Conservation (phyloP, 1,284 basidiomycete genomes). For the Microbotryum silenes-acaulis region DNA sequence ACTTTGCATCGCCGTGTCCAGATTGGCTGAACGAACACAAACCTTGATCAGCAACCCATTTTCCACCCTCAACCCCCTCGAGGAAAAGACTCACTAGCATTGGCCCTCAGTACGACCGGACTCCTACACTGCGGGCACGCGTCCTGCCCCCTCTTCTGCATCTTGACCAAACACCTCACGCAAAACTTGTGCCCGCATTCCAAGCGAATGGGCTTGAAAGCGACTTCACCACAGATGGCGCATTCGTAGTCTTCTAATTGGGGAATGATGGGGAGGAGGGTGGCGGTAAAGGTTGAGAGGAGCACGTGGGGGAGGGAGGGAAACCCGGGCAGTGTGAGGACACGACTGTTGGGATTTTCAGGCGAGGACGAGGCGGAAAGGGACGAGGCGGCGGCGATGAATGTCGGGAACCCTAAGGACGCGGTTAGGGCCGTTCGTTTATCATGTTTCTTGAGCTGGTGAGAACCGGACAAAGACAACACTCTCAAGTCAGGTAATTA, state of each 20-base stretch:
- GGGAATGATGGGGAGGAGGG: conserved; percentile 73
- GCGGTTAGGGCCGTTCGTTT: conserved; percentile 66
- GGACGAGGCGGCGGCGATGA: conserved; percentile 29
- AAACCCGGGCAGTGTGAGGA: conserved; percentile 37
- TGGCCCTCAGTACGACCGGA: conserved; percentile 63
- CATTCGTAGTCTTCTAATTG: conserved; percentile 63
- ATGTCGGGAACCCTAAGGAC: conserved; percentile 43
- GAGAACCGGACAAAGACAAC: not conserved
- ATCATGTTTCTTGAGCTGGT: conserved; percentile 76
- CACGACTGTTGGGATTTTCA: conserved; percentile 9
- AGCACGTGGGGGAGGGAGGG: conserved; percentile 66
- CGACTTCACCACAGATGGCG: conserved; percentile 43
- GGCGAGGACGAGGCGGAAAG: not conserved
- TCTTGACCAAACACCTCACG: conserved; percentile 74
- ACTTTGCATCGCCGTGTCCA: conserved; percentile 70
- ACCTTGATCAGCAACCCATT: not conserved
- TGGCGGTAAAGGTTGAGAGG: conserved; percentile 76
- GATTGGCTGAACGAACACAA: conserved; percentile 51
- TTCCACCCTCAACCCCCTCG: not conserved
- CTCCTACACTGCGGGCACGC: conserved; percentile 82
- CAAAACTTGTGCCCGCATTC: conserved; percentile 86
- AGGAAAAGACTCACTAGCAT: conserved; percentile 53
- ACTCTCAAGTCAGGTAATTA: conserved; percentile 38
- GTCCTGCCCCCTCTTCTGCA: conserved; percentile 73
- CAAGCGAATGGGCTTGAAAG: conserved; percentile 55